These are phyloP conservation scores for Papilionanthe hybrid DNA, from an alignment of 116 monocot species.

Conservation along the genomic window DNA sequence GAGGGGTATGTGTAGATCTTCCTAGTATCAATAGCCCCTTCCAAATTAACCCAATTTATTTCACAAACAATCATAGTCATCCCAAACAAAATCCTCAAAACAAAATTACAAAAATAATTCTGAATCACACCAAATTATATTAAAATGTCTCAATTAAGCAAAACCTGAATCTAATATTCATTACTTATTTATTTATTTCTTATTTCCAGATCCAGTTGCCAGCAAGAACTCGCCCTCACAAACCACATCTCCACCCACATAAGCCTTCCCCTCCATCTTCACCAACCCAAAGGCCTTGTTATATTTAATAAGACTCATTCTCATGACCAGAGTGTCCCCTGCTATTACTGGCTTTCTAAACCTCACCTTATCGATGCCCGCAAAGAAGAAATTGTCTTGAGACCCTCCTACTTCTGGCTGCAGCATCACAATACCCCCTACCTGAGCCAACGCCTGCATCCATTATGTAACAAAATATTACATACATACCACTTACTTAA, in stretches of 20 bases:
- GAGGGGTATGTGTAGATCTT: too few species aligned
- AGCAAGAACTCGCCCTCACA: conserved; percentile 92
- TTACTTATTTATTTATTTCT: background rate
- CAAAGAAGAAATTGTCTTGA: conserved; percentile 87
- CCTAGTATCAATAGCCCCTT: too few species aligned
- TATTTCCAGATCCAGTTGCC: conserved; percentile 45
- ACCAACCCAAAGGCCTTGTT: conserved; percentile 89
- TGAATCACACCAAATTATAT: too few species aligned
- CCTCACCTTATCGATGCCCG: conserved; percentile 91
- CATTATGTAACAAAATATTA: background rate
- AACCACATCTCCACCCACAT: conserved; percentile 83
- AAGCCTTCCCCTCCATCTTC: conserved; percentile 96
- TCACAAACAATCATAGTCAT: too few species aligned
- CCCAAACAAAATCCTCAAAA: too few species aligned
- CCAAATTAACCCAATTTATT: too few species aligned
- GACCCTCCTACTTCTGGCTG: conserved; percentile 88
- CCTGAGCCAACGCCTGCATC: conserved; percentile 87
- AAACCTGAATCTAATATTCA: background rate
- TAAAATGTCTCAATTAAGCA: background rate
- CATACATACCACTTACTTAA: too few species aligned
- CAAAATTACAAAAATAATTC: too few species aligned
- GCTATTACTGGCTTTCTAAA: conserved; percentile 92
- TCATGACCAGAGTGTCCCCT: conserved; percentile 91
- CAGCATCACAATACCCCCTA: conserved; percentile 87
- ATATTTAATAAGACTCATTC: conserved; percentile 76